A percentile compares a stretch with the other conserved stretches of the same genome.
phyloP scores from a whole-genome alignment of 1,139 yeast genomes.

The Geotrichum candidum region DNA sequence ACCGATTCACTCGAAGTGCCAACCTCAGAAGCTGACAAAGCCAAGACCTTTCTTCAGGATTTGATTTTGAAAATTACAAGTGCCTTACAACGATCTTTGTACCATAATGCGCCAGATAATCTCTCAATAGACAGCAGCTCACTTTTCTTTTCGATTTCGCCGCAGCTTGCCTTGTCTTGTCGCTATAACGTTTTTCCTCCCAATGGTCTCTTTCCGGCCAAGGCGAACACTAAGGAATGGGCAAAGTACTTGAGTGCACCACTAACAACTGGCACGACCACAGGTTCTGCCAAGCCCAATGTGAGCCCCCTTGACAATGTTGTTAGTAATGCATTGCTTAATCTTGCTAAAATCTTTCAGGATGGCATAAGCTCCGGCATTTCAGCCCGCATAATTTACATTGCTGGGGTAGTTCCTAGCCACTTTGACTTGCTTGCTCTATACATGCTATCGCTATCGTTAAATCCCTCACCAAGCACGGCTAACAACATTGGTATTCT shows the following conservation, averaged over 20 bases:
- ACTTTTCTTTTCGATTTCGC: slow-evolving; percentile 5
- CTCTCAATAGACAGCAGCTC: not conserved
- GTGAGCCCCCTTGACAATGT: slow-evolving; percentile 17
- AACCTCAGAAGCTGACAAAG: not conserved
- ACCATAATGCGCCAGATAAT: not conserved
- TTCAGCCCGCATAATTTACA: slow-evolving; percentile 26
- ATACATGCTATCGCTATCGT: slow-evolving; percentile 31
- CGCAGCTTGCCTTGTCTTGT: slow-evolving; percentile 10
- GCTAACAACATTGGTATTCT: slow-evolving; percentile 35
- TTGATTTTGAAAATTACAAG: slow-evolving; percentile 10
- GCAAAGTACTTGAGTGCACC: slow-evolving; percentile 4
- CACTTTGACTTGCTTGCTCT: slow-evolving; percentile 30
- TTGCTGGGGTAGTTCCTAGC: slow-evolving; percentile 31
- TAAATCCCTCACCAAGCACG: slow-evolving; percentile 33
- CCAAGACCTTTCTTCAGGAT: slow-evolving; percentile 6
- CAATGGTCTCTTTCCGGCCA: slow-evolving; percentile 13
- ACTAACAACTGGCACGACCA: not conserved
- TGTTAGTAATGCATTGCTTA: slow-evolving; percentile 31
- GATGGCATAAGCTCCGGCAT: slow-evolving; percentile 34
- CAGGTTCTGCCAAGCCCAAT: not conserved
- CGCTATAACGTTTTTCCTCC: slow-evolving; percentile 9
- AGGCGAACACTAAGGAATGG: slow-evolving; percentile 14
- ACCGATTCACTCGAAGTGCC: not conserved
- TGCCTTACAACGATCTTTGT: not conserved
- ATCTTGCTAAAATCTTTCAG: slow-evolving; percentile 35